Percentiles rank a stretch among this genome's conserved stretches.
Conservation (phyloP, 2,329 filamentous ascomycete genomes). For the Cladobotryum mycophilum region DNA sequence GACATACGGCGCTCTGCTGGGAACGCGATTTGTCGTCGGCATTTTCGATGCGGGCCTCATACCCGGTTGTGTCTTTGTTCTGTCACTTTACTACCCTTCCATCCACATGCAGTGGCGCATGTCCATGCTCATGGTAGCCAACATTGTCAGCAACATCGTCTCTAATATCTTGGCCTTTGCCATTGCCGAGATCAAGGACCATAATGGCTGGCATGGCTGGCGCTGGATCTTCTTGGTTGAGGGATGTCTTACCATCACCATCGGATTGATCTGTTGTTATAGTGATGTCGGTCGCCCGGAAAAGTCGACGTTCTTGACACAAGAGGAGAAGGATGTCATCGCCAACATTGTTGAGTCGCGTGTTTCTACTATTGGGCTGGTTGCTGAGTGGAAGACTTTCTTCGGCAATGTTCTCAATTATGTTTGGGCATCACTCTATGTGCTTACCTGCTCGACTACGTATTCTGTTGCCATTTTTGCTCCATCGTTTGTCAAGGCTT, state of each 20-base stretch:
- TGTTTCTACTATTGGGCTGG: no score
- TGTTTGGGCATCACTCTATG: no score
- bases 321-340: no score
- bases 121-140: conserved; percentile 18
- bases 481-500: no score
- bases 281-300: no score
- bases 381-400: no score
- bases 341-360: no score
- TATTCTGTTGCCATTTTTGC: no score
- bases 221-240: conserved; percentile 16
- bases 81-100: conserved; percentile 19
- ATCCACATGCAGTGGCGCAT: conserved; percentile 20
- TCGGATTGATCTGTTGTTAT: conserved; percentile 2
- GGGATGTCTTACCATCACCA: not conserved
- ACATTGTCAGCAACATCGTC: conserved; percentile 18
- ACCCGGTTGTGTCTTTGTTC: conserved; percentile 19
- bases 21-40: conserved; percentile 18
- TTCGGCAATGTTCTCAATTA: no score
- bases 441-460: no score
- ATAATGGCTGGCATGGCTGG: conserved; percentile 18
- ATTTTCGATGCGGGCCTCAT: conserved; percentile 20
- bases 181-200: conserved; percentile 18
- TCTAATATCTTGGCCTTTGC: conserved; percentile 20
- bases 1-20: conserved; percentile 16
- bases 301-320: no score